phyloP scores from a whole-genome alignment of 805 yeast genomes.

The Maudiozyma pseudohumilis region DNA sequence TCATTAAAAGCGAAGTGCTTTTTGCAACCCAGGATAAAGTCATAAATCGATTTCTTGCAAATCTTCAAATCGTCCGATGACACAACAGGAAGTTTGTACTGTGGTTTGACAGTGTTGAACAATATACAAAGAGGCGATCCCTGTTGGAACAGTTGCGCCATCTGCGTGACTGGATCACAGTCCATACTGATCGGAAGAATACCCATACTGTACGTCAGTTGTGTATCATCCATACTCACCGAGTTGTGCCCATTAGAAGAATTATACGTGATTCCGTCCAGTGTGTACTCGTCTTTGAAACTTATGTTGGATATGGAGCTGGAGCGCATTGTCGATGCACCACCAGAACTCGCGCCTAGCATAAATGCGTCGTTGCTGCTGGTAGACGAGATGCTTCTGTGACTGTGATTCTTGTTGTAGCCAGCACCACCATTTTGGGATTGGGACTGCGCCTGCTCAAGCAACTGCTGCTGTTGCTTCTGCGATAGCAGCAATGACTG shows the following conservation, averaged over 20 bases:
- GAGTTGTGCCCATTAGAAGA: constrained; percentile 11
- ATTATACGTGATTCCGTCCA: constrained; percentile 20
- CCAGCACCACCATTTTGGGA: not conserved
- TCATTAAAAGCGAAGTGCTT: constrained; percentile 63
- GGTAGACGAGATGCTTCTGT: constrained; percentile 14
- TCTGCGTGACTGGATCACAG: constrained; percentile 87
- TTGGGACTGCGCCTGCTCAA: constrained; percentile 5
- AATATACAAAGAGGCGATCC: constrained; percentile 87
- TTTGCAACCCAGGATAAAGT: constrained; percentile 80
- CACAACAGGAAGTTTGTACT: constrained; percentile 49
- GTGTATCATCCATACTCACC: constrained; percentile 25
- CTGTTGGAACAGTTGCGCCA: constrained; percentile 81
- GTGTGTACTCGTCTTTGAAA: constrained; percentile 24
- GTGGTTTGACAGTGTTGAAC: constrained; percentile 60
- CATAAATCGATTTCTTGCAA: constrained; percentile 83
- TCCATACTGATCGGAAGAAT: constrained; percentile 61
- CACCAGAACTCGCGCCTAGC: not conserved
- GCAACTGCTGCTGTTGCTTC: constrained; percentile 25
- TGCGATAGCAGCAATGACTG: constrained; percentile 48
- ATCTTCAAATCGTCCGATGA: constrained; percentile 73
- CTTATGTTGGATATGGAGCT: constrained; percentile 30
- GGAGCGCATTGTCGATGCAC: constrained; percentile 22
- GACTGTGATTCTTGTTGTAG: constrained; percentile 8
- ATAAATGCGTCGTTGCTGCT: constrained; percentile 12
- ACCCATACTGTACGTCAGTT: constrained; percentile 62